Evolutionary conservation across 1,284 basidiomycete species (phyloP).

Genomic region (Irpex sp.): DNA sequence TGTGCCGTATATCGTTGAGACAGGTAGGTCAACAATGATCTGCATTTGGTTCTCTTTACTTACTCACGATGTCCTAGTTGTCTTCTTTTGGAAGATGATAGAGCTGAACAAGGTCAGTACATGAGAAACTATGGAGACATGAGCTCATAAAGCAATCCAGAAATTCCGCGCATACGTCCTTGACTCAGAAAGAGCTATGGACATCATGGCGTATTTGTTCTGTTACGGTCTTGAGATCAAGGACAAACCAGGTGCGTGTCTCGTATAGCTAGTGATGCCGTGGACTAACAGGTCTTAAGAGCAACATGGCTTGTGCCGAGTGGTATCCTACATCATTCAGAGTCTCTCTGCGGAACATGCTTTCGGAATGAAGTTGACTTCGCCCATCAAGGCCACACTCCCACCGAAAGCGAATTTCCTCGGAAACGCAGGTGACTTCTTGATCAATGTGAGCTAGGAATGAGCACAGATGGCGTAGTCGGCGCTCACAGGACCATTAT

Average conservation of each 20-base stretch:
- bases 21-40: conserved; percentile 45
- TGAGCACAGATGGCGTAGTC: neutral
- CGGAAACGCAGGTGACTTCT: conserved; percentile 81
- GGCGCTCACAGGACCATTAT: conserved; percentile 2
- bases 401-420: conserved; percentile 72
- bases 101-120: conserved; percentile 81
- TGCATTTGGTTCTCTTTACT: neutral
- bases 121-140: neutral
- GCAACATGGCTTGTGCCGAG: conserved; percentile 87
- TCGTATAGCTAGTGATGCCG: conserved; percentile 5
- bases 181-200: conserved; percentile 74
- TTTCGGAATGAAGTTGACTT: conserved; percentile 69
- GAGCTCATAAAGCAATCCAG: conserved; percentile 34
- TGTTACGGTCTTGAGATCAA: conserved; percentile 83
- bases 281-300: conserved; percentile 40
- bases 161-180: conserved; percentile 83
- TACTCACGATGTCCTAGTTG: conserved; percentile 41
- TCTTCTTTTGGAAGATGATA: conserved; percentile 88
- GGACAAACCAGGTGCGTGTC: conserved; percentile 77
- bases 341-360: conserved; percentile 81
- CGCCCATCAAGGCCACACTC: conserved; percentile 58
- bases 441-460: conserved; percentile 66
- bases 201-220: conserved; percentile 74
- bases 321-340: conserved; percentile 90
- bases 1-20: conserved; percentile 78